phyloP scores from a whole-genome alignment of 1,139 yeast genomes.

The Hanseniaspora uvarum region DNA sequence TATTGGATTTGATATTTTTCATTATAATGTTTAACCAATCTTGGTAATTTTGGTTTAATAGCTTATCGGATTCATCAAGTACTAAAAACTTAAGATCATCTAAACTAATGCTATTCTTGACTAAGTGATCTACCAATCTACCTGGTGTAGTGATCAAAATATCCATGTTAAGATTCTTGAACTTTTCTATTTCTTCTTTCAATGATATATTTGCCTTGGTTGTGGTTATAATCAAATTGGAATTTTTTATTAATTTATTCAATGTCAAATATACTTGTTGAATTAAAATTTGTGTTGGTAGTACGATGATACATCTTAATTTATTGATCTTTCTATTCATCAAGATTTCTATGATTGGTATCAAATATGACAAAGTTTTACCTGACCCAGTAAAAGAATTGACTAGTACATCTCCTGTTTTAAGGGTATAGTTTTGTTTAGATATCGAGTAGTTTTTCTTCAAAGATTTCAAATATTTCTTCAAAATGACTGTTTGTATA shows the following conservation, averaged over 20 bases:
- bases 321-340: slow-evolving; percentile 57
- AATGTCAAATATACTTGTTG: slow-evolving; percentile 69
- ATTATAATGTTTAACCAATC: slow-evolving; percentile 79
- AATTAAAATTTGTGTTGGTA: slow-evolving; percentile 84
- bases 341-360: slow-evolving; percentile 70
- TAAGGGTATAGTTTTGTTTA: slow-evolving; percentile 33
- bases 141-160: slow-evolving; percentile 85
- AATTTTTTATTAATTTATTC: slow-evolving; percentile 51
- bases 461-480: slow-evolving; percentile 25
- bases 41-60: slow-evolving; percentile 82
- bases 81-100: slow-evolving; percentile 56
- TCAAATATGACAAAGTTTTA: slow-evolving; percentile 78
- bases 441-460: slow-evolving; percentile 24
- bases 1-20: slow-evolving; percentile 27
- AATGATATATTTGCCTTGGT: slow-evolving; percentile 52
- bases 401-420: slow-evolving; percentile 63
- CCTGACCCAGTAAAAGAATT: slow-evolving; percentile 97
- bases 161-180: slow-evolving; percentile 53
- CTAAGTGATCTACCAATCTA: slow-evolving; percentile 78
- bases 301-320: slow-evolving; percentile 64
- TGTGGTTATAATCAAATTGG: slow-evolving; percentile 49
- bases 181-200: slow-evolving; percentile 50
- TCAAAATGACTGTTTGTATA: slow-evolving; percentile 28
- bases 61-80: slow-evolving; percentile 89
- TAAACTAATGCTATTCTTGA: slow-evolving; percentile 34